Base-by-base conservation (phyloP, 257 asterid genomes). In the Nicotiana noctiflora region DNA sequence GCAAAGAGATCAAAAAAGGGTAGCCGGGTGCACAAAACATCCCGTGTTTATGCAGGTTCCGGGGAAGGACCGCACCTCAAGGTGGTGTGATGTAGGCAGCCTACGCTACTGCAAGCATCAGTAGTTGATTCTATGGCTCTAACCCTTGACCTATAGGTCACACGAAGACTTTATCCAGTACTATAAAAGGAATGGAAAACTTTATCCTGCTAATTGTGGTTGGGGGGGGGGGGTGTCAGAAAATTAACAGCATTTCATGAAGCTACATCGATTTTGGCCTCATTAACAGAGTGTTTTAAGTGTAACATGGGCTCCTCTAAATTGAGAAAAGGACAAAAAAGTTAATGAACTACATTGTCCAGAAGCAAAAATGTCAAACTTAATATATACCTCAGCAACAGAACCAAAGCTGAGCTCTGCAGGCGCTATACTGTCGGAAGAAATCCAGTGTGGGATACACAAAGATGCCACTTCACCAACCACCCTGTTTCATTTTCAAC, bases 361-460 rank as follows among this genome's bases (percentile, higher is more conserved):
- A 70, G 37, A 70, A 23, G 37, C 34, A 8, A 13, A 70, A 56
- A 21, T 44, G 59, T 3, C 77, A 44, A 70, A 81, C n/a, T 4
- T 5, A 19, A 56, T 52, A 51, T 70, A 53, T 81, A 93, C 98
- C 97, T 91, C 87, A 29, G 93, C 78, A 84, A 75, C 84, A 61
- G 84, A 85, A 80, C 59, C 67, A 78, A 88, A 84, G 88, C 82
- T 75, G 72, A 85, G 76, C 75, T 87, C 85, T 81, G 85, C 93
- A 78, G 90, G 51, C 59, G 82, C 76, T 81, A 90, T 78, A 82
- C 81, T 77, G 86, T 93, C 95, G 2, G 94, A 83, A 82, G 86
- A 87, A 78, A 94, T 88, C 99, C 98, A 95, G 81, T 77, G 82
- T 70, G 96, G 90, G 59, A 77, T 84, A 75, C 95, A 93, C 6